Evolutionary conservation across 768 basidiomycete genomes (phyloP).

Genomic region (Russula compacta): DNA sequence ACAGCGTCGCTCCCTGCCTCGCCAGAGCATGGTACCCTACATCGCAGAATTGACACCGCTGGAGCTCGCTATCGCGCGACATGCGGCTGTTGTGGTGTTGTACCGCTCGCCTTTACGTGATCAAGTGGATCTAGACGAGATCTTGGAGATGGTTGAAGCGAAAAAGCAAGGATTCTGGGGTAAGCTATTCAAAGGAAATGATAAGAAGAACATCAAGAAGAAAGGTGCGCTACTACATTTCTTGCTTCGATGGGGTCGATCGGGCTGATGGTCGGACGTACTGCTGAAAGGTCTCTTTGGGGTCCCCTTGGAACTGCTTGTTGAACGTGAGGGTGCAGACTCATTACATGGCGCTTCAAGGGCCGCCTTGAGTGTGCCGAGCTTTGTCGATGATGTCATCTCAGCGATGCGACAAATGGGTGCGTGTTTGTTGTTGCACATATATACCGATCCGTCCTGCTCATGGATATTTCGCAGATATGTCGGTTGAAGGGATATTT

Average conservation of each 20-base stretch:
- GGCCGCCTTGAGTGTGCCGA: constrained; percentile 79
- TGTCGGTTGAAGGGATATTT: constrained; percentile 99
- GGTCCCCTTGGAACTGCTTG: constrained; percentile 84
- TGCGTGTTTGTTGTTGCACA: constrained; percentile 31
- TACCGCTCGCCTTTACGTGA: constrained; percentile 71
- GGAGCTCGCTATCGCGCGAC: constrained; percentile 86
- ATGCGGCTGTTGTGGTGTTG: constrained; percentile 77
- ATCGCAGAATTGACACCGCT: constrained; percentile 77
- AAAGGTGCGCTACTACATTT: constrained; percentile 43
- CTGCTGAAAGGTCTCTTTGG: constrained; percentile 71
- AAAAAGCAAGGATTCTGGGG: constrained; percentile 97
- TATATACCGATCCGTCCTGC: not conserved
- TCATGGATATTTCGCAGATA: constrained; percentile 46
- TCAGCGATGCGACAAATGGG: constrained; percentile 99
- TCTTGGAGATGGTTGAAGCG: constrained; percentile 83
- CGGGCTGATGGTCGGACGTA: constrained; percentile 17
- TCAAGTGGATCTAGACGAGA: constrained; percentile 83
- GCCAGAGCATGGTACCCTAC: constrained; percentile 69
- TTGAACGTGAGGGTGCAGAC: constrained; percentile 93
- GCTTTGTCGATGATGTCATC: constrained; percentile 96
- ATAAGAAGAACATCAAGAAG: constrained; percentile 88
- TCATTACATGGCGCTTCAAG: constrained; percentile 86
- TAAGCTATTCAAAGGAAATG: constrained; percentile 80
- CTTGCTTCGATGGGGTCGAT: not conserved
- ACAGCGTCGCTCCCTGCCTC: constrained; percentile 74